Evolutionary conservation across 805 yeast genomes (phyloP).

Genomic region (Metschnikowia baotianmanensis): DNA sequence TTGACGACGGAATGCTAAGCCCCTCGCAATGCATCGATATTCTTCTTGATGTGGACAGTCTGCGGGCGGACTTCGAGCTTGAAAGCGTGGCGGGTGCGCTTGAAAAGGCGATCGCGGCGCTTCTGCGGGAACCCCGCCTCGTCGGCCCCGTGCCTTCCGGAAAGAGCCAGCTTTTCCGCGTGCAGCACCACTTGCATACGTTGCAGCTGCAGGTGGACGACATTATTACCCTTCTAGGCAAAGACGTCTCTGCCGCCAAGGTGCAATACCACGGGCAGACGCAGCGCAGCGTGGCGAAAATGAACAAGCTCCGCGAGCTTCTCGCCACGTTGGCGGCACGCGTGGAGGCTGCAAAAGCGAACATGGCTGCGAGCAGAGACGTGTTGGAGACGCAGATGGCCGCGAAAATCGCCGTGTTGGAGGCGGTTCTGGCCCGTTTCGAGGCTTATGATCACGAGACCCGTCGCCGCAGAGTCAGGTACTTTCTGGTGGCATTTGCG

Average conservation of each 20-base stretch:
- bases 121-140: conserved; percentile 2
- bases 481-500: conserved; percentile 22
- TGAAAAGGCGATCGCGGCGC: conserved; percentile 1
- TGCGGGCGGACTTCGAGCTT: conserved; percentile 5
- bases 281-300: conserved; percentile 25
- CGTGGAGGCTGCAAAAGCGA: conserved; percentile 23
- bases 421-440: conserved; percentile 29
- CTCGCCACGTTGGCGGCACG: conserved; percentile 27
- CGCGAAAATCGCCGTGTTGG: conserved; percentile 31
- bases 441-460: conserved; percentile 25
- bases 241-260: conserved; percentile 19
- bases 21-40: not conserved
- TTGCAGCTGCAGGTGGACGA: conserved; percentile 21
- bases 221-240: conserved; percentile 20
- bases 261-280: conserved; percentile 26
- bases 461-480: conserved; percentile 30
- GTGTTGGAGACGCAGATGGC: conserved; percentile 26
- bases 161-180: conserved; percentile 15
- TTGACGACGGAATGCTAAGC: conserved; percentile 6
- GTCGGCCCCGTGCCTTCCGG: conserved; percentile 5
- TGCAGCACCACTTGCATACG: conserved; percentile 20
- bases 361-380: conserved; percentile 26
- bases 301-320: conserved; percentile 27
- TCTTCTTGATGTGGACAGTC: conserved; percentile 4
- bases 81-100: conserved; percentile 6